A percentile compares a stretch with the other conserved stretches of the same genome.
Evolutionary conservation across 2,329 filamentous ascomycete genomes (phyloP).

Genomic region (Xylaria sp.): DNA sequence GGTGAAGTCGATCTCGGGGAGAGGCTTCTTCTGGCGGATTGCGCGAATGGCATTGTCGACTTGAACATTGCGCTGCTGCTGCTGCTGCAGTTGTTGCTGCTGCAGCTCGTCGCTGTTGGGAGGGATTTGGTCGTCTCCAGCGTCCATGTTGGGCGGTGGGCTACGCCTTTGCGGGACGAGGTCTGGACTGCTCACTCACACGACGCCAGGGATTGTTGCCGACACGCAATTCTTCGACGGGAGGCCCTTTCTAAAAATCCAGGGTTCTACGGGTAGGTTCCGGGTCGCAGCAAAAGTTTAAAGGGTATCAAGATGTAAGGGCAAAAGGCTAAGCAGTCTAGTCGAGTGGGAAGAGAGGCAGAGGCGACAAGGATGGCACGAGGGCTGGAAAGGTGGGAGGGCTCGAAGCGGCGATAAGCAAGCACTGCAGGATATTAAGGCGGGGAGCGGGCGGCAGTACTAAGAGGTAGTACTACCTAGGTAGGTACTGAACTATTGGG

Average conservation of each 20-base stretch:
- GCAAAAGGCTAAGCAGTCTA: neutral
- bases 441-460: conserved; percentile 5
- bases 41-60: conserved; percentile 93
- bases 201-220: conserved; percentile 9
- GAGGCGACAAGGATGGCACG: conserved; percentile 31
- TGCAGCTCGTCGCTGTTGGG: conserved; percentile 44
- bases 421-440: conserved; percentile 10
- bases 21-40: conserved; percentile 91
- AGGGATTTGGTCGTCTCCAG: conserved; percentile 54
- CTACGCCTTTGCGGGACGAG: conserved; percentile 37
- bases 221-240: conserved; percentile 6
- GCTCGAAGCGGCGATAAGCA: conserved; percentile 24
- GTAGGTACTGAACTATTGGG: neutral
- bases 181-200: conserved; percentile 21
- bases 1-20: conserved; percentile 98
- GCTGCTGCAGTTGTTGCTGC: conserved; percentile 14
- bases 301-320: conserved; percentile 6
- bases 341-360: conserved; percentile 9
- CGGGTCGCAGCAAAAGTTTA: conserved; percentile 10
- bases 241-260: conserved; percentile 5
- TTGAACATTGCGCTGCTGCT: conserved; percentile 65
- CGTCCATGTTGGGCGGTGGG: conserved; percentile 58
- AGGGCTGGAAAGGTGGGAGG: conserved; percentile 30
- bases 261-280: conserved; percentile 3
- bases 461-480: no score